Conservation (phyloP, 164 flowering plant species). For the Macadamia integrifolia region DNA sequence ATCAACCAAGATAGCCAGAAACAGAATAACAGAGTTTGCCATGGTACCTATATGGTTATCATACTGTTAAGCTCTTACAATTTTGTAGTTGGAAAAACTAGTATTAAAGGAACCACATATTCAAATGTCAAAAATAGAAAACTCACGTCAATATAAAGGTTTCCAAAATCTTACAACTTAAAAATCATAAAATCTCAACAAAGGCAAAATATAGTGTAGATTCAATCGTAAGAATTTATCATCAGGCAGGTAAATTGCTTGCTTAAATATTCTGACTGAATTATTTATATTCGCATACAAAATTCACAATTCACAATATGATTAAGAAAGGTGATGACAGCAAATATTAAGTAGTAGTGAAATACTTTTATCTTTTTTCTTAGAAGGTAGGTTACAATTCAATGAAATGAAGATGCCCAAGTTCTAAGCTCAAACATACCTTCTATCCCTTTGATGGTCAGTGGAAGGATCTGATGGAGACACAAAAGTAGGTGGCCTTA, state of each 20-base stretch:
- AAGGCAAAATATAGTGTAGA: no score
- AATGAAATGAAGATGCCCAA: not conserved
- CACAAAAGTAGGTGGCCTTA: slow-evolving; percentile 34
- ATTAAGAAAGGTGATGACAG: not conserved
- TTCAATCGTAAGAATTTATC: no score
- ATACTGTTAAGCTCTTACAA: no score
- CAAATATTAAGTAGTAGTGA: not conserved
- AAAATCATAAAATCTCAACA: no score
- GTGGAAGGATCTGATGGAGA: slow-evolving; percentile 27
- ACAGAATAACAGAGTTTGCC: no score
- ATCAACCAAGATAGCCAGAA: no score
- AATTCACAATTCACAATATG: not conserved
- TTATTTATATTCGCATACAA: not conserved
- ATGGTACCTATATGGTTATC: no score
- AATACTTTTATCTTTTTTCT: not conserved
- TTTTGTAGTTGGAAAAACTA: no score
- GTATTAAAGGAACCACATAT: no score
- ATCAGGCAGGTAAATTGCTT: not conserved
- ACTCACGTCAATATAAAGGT: no score
- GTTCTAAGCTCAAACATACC: slow-evolving; percentile 31
- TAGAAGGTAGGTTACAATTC: not conserved
- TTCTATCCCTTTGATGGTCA: slow-evolving; percentile 45
- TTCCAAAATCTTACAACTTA: no score
- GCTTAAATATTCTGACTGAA: not conserved
- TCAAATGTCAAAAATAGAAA: no score